phyloP scores from a whole-genome alignment of 176 grass and related monocot species.

The Carex myosuroides region DNA sequence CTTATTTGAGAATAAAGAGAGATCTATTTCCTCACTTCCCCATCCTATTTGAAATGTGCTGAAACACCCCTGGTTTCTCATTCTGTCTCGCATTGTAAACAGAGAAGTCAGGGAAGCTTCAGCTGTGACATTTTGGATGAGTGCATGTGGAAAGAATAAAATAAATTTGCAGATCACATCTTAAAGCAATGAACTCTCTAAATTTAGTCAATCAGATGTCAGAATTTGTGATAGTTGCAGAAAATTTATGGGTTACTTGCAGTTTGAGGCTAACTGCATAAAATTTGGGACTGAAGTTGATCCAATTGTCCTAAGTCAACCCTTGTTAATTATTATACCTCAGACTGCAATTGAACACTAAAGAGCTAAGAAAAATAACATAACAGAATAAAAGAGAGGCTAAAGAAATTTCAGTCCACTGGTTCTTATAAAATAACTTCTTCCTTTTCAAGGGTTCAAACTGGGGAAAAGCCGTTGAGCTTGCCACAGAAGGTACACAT shows the following conservation, averaged over 20 bases:
- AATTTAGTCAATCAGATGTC: neutral
- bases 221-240: too few species aligned
- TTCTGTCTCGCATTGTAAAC: neutral
- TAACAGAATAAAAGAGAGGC: neutral
- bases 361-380: neutral
- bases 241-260: too few species aligned
- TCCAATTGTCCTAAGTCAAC: too few species aligned
- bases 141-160: neutral
- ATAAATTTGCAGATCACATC: neutral
- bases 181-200: neutral
- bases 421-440: neutral
- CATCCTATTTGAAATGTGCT: neutral
- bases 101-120: neutral
- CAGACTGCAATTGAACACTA: neutral
- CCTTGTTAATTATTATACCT: neutral
- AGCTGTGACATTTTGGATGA: too few species aligned
- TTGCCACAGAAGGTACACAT: neutral
- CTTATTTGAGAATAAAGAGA: neutral
- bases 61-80: neutral
- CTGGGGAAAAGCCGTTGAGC: constrained; percentile 1
- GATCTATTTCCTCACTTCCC: neutral
- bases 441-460: neutral
- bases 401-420: neutral
- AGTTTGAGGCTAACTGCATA: neutral
- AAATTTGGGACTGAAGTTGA: too few species aligned